Base-by-base conservation (phyloP, 208 protist genomes). In the Acanthamoeba rhysodes region DNA sequence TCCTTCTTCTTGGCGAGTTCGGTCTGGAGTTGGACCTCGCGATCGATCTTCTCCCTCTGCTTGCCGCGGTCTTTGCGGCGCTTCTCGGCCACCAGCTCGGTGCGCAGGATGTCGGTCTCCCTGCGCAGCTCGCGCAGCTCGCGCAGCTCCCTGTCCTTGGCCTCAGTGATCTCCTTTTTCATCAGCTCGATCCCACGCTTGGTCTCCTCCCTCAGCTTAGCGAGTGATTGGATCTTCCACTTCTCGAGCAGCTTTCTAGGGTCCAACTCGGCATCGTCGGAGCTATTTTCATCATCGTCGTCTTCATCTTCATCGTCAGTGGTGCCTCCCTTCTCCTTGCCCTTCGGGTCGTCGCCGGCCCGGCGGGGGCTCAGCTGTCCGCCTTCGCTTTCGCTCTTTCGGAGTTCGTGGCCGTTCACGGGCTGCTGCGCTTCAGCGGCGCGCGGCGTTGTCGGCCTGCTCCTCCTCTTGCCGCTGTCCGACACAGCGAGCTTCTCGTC, bases 111-210 rank as follows among this genome's bases (percentile, higher is more conserved):
- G 37, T 82, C 74, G 29, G 22, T 53, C 74, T 82, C 74, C 45
- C 53, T 82, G n/a, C n/a, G n/a, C n/a, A n/a, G n/a, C n/a, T n/a
- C n/a, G 45, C 74, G 74, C 20, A 82, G 74, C 74, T 82, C 74
- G 32, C 45, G n/a, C 9, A 50, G 32, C 3, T 82, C 74, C 8
- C 74, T 24, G 6, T 82, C 74, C 74, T 82, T 82, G 20, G 32
- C n/a, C 45, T 82, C 74, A 24, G 74, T 50, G 9, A 82, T 45
- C 74, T 82, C 74, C 74, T 82, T 82, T 16, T 82, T 82, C 74
- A 82, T 82, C 37, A 82, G 74, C 32, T 82, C 74, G 9, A 82
- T 82, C 4, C 74, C 74, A 37, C 74, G 74, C 74, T 50, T 41
- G 34, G 74, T 82, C 37, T 82, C 74, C 74, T 82, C 37, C 20